Evolutionary conservation across 2,329 filamentous ascomycete genomes (phyloP), one percentile per base, ranked within the genome.

Genomic region (Aspergillus viridinutans): DNA sequence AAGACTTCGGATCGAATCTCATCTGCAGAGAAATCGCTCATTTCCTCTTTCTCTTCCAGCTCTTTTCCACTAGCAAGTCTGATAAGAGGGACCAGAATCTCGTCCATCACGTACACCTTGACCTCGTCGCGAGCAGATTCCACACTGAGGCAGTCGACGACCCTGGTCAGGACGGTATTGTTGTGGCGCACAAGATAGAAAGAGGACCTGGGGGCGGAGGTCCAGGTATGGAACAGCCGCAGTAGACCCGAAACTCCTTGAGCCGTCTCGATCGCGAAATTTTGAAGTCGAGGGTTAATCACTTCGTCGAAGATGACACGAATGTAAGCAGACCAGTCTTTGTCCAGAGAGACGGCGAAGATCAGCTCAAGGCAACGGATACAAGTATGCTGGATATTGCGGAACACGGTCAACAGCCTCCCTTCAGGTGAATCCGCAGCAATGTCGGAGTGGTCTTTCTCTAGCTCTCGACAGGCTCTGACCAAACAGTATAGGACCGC

Each of bases 171-270:
- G n/a, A 93, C 79, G 17, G 71, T 62, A 5, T 72, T 64, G 52
- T 86, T 83, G 57, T 86, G 83, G 7, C 82, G 73, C 12, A 88
- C 83, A 7, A 99, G 80, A 65, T 94, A 90, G 6, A 86, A 69
- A 1, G 87, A 86, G 1, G 86, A 87, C 59, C 80, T 82, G 0
- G 85, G 80, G 23, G 88, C 81, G 57, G 83, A 83, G 3, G 90
- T 87, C 90, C 93, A 96, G 1, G 89, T 89, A 3, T 85, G 86
- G 61, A 99, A 85, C 4, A 99, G 79, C 60, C 88, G 87, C 59
- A 97, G 82, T 43, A 92, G 83, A 17, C 88, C 90, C 2, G 94
- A 97, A 7, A 97, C 81, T 14, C 91, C 90, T 69, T 99, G 92
- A 0, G 91, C 89, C 47, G 90, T 96, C 76, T 99, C 94, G 4